Evolutionary conservation across 2,329 filamentous ascomycete species (phyloP), one percentile per base, ranked within the genome.

Genomic region (Pestalotiopsis sp.): DNA sequence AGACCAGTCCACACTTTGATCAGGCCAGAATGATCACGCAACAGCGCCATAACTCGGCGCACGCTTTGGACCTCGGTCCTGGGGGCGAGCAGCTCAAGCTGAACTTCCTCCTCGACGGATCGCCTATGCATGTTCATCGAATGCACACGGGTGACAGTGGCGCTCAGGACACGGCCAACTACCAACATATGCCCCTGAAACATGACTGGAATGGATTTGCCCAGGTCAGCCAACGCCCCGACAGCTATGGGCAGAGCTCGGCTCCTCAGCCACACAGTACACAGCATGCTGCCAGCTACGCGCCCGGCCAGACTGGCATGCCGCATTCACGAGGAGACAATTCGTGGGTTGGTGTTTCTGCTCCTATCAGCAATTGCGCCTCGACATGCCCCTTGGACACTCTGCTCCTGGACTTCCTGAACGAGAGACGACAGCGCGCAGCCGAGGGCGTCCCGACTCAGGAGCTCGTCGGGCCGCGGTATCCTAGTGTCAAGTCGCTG

Each of bases 331-430:
- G 67, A 44, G 48, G 55, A 57, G n/a, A 65, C 63, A 63, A 57
- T n/a, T 65, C 72, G 2, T 74, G 73, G 71, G 40, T 67, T 44
- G 68, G 67, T 7, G 56, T 68, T 59, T 64, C 78, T 62, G 77
- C 79, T 10, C 79, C 85, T 40, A 80, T 91, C 62, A 85, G 84
- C 69, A 93, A 94, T 74, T 83, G 86, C 22, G 77, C 84, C 1
- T 86, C 93, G 1, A 94, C 92, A 0, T 96, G 92, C 76, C 88
- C 92, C 0, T 84, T 97, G 1, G 94, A 97, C 75, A 84, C 83
- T 56, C 86, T 97, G n/a, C 85, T 97, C 58, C 85, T 95, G 26
- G 91, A 94, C 75, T 97, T 96, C 74, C 85, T 96, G 35, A 84
- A 87, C 30, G 89, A 93, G 73, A 88, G 91, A 40, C 87, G 85